Percentiles rank a stretch among this genome's conserved stretches.
These are phyloP conservation scores for Citrus unshiu DNA, from an alignment of 345 rosid species.

Conservation along the genomic window DNA sequence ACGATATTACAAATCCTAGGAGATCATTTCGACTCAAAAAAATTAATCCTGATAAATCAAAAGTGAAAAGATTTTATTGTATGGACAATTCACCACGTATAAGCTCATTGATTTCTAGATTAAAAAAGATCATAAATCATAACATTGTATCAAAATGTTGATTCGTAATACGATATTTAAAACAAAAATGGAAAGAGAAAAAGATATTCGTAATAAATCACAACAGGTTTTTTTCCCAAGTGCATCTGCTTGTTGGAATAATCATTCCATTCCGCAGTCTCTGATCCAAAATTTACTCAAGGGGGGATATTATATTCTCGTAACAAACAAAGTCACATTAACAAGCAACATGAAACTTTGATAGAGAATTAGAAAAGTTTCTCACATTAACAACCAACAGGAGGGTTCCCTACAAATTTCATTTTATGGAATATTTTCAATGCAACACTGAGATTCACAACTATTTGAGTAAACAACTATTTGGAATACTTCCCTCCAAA, in stretches of 20 bases:
- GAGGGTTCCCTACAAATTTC: not conserved
- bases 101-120: not conserved
- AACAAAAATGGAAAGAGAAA: slow-evolving; percentile 12
- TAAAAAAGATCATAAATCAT: slow-evolving; percentile 9
- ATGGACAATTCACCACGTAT: not conserved
- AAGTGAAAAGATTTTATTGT: not conserved
- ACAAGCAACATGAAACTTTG: not conserved
- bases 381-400: not conserved
- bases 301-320: too few relatives aligned
- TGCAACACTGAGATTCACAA: too few relatives aligned
- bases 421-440: too few relatives aligned
- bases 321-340: not conserved
- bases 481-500: not conserved
- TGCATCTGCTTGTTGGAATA: slow-evolving; percentile 16
- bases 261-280: slow-evolving; percentile 10
- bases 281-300: not conserved
- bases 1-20: not conserved
- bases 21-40: not conserved
- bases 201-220: too few relatives aligned
- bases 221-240: not conserved
- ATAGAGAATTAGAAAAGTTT: not conserved
- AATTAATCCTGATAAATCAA: not conserved
- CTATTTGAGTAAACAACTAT: too few relatives aligned
- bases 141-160: slow-evolving; percentile 8
- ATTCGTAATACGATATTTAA: not conserved